Percentiles rank a stretch among this genome's conserved stretches.
Conservation (phyloP, 331 rosid species). For the Acacia concinna region DNA sequence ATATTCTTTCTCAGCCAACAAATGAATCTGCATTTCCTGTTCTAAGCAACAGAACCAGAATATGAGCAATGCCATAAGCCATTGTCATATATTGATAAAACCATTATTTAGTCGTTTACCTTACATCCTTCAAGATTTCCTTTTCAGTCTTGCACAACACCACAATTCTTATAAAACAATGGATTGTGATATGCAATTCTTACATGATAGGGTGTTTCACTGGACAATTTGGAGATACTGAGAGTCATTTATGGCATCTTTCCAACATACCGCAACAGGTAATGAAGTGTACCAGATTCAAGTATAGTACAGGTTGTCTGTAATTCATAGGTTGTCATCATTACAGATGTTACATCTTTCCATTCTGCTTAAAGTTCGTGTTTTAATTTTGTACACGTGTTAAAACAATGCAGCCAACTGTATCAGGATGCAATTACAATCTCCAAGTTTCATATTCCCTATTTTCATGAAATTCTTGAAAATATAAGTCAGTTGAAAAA, state of each 20-base stretch:
- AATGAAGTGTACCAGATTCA: constrained; percentile 26
- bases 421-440: background rate
- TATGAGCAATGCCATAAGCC: background rate
- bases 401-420: background rate
- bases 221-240: constrained; percentile 75
- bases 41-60: constrained; percentile 5
- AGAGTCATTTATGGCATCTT: constrained; percentile 85
- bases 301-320: constrained; percentile 13
- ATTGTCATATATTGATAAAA: too few relatives aligned
- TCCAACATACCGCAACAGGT: constrained; percentile 90
- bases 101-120: background rate
- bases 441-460: background rate
- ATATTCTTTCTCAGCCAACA: background rate
- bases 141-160: background rate
- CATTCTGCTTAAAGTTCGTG: background rate
- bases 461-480: background rate
- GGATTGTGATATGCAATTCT: constrained; percentile 15
- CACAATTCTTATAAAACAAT: background rate
- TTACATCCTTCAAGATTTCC: background rate
- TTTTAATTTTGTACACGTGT: background rate
- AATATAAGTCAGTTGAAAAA: background rate
- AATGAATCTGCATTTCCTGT: background rate
- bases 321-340: background rate
- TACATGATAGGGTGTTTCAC: constrained; percentile 67
- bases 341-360: background rate